Percentiles rank a stretch among this genome's conserved stretches.
Conservation (phyloP, 495 filamentous ascomycete genomes). For the Parathielavia appendiculata region DNA sequence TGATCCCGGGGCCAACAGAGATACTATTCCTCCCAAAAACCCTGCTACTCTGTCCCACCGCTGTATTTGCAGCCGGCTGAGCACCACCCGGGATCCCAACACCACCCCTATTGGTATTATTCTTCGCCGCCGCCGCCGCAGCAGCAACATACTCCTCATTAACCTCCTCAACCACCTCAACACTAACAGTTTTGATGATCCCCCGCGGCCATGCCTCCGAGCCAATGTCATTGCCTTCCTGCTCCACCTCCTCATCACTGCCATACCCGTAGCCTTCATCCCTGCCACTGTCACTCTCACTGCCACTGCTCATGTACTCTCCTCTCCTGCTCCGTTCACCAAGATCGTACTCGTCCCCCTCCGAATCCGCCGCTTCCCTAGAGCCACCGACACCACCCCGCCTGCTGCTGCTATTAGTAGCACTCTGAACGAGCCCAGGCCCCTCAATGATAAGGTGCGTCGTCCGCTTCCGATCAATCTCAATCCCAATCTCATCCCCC, state of each 20-base stretch:
- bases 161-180: constrained; percentile 36
- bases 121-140: neutral
- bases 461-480: neutral
- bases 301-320: neutral
- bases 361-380: constrained; percentile 7
- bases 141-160: constrained; percentile 23
- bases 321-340: neutral
- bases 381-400: neutral
- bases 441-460: neutral
- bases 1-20: neutral
- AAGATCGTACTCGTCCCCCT: constrained; percentile 14
- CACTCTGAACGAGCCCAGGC: neutral
- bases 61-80: neutral
- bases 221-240: constrained; percentile 19
- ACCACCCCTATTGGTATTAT: neutral
- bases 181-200: constrained; percentile 40
- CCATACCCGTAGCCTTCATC: neutral
- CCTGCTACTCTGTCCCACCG: neutral
- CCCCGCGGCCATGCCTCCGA: constrained; percentile 31
- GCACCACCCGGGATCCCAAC: neutral
- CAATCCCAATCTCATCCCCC: neutral
- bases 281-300: neutral
- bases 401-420: neutral
- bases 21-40: constrained; percentile 1
- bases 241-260: neutral